phyloP scores from a whole-genome alignment of 2,329 filamentous ascomycete species.

The Ceratocystis papillata region DNA sequence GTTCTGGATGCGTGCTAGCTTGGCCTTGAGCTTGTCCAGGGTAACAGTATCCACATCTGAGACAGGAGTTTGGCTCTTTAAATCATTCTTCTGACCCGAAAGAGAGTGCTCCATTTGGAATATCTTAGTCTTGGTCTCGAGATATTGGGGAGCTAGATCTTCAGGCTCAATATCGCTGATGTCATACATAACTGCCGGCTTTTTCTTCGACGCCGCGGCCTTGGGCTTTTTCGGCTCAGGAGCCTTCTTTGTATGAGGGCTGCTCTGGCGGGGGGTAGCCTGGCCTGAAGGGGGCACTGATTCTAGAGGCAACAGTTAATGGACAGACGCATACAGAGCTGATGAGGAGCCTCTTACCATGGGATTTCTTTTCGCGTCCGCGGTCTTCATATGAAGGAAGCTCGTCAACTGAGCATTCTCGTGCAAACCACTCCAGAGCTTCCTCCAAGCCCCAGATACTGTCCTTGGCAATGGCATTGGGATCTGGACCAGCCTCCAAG shows the following conservation, averaged over 20 bases:
- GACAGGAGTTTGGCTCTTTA: conserved; percentile 29
- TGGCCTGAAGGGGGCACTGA: conserved; percentile 13
- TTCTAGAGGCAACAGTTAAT: conserved; percentile 1
- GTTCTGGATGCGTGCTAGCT: conserved; percentile 64
- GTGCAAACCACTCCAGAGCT: conserved; percentile 79
- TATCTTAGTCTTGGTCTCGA: conserved; percentile 61
- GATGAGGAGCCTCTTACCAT: conserved; percentile 28
- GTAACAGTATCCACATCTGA: conserved; percentile 35
- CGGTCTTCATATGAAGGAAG: conserved; percentile 59
- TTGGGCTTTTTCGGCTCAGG: neutral
- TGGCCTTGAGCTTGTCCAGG: conserved; percentile 57
- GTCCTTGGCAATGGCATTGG: conserved; percentile 45
- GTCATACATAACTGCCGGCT: conserved; percentile 40
- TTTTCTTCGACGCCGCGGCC: conserved; percentile 28
- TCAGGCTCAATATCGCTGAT: conserved; percentile 61
- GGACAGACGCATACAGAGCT: neutral
- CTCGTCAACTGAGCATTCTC: conserved; percentile 58
- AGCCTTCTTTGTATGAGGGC: conserved; percentile 21
- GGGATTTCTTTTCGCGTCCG: conserved; percentile 33
- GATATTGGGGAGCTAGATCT: conserved; percentile 61
- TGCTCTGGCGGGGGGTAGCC: conserved; percentile 2
- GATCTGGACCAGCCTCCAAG: conserved; percentile 54
- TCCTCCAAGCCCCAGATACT: conserved; percentile 78
- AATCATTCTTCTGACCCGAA: conserved; percentile 31
- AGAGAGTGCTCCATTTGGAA: conserved; percentile 48